Percentiles rank a stretch among this genome's conserved stretches.
Conservation (phyloP, 352 stramenopile species). For the Phytophthora brassicae region DNA sequence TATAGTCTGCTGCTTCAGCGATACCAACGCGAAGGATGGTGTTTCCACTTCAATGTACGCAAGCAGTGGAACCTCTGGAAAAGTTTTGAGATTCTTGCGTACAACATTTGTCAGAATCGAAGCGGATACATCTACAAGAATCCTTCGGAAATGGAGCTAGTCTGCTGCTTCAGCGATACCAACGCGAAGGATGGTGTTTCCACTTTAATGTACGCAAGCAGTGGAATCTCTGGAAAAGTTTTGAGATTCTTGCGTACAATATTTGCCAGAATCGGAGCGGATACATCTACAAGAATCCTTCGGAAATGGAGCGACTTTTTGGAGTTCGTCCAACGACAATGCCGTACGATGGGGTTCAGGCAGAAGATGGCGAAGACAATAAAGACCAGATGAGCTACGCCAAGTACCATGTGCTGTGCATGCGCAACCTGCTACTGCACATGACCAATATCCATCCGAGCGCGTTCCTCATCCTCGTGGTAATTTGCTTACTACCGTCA, state of each 20-base stretch:
- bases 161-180: conserved; percentile 72
- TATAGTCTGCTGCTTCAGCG: conserved; percentile 75
- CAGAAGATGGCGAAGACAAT: conserved; percentile 25
- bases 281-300: conserved; percentile 90
- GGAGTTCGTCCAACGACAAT: conserved; percentile 32
- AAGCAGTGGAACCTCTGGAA: conserved; percentile 89
- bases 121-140: conserved; percentile 91
- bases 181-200: conserved; percentile 81
- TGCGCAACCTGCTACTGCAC: conserved; percentile 82
- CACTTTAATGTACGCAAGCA: conserved; percentile 81
- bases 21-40: conserved; percentile 80
- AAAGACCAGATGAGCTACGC: conserved; percentile 59
- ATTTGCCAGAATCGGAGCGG: conserved; percentile 85
- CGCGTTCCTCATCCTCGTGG: conserved; percentile 73
- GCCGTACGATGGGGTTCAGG: not conserved
- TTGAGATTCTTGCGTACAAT: conserved; percentile 88
- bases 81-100: conserved; percentile 86
- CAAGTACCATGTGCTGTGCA: conserved; percentile 82
- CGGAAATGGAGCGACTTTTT: conserved; percentile 84
- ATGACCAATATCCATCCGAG: conserved; percentile 82
- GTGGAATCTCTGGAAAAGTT: conserved; percentile 87
- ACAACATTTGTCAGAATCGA: conserved; percentile 88
- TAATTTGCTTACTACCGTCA: conserved; percentile 69
- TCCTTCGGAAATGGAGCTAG: too few relatives aligned
- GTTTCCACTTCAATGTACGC: conserved; percentile 74